phyloP scores from a whole-genome alignment of 2,329 filamentous ascomycete genomes.

The Sporothrix globosa region DNA sequence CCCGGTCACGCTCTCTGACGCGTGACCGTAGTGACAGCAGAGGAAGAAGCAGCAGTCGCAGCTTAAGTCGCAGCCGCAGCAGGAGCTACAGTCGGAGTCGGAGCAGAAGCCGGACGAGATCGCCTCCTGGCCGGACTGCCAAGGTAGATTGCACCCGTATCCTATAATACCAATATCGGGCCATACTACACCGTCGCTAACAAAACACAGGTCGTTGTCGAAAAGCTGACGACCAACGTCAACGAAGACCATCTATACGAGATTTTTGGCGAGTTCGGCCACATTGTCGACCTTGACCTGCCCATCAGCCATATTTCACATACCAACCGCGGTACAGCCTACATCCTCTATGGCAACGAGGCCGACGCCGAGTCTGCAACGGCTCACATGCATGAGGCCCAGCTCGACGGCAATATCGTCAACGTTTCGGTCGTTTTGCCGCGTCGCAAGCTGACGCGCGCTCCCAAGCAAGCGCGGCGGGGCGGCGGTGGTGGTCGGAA shows the following conservation, averaged over 20 bases:
- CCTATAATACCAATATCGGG: neutral
- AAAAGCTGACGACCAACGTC: slow-evolving; percentile 94
- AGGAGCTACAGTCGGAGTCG: neutral
- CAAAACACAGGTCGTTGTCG: slow-evolving; percentile 77
- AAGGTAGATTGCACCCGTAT: neutral
- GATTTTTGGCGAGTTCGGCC: slow-evolving; percentile 88
- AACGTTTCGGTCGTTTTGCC: slow-evolving; percentile 88
- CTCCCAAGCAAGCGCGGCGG: slow-evolving; percentile 71
- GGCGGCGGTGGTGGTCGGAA: slow-evolving; percentile 61
- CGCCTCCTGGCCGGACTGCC: slow-evolving; percentile 6
- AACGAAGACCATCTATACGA: slow-evolving; percentile 85
- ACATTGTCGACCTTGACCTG: slow-evolving; percentile 83
- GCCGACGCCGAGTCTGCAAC: slow-evolving; percentile 85
- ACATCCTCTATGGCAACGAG: slow-evolving; percentile 80
- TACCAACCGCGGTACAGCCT: slow-evolving; percentile 84
- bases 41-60: slow-evolving; percentile 37
- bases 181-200: neutral
- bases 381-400: slow-evolving; percentile 97
- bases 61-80: slow-evolving; percentile 4
- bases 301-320: slow-evolving; percentile 76
- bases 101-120: slow-evolving; percentile 36
- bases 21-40: slow-evolving; percentile 36
- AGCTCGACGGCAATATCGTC: slow-evolving; percentile 80
- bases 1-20: slow-evolving; percentile 7
- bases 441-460: slow-evolving; percentile 76